Evolutionary conservation across 352 stramenopile genomes (phyloP).

Genomic region (Phytopythium mirpurense): DNA sequence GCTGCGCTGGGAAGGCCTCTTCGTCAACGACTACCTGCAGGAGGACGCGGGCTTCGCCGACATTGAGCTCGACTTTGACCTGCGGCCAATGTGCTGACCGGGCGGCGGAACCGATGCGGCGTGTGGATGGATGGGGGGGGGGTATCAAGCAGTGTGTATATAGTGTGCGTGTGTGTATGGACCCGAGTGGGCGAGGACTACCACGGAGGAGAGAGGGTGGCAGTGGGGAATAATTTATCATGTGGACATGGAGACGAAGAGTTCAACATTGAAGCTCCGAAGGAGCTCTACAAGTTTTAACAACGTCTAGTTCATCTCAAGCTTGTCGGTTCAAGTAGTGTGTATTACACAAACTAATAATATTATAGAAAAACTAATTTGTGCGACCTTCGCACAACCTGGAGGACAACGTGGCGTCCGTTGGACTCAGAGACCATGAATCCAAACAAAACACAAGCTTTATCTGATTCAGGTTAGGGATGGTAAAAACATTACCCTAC

Average conservation of each 20-base stretch:
- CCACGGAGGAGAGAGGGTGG: no score
- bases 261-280: no score
- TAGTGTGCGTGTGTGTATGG: not conserved
- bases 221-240: not conserved
- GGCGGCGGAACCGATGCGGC: not conserved
- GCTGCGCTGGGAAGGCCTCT: conserved; percentile 61
- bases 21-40: conserved; percentile 65
- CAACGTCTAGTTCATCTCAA: no score
- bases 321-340: no score
- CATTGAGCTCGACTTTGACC: conserved; percentile 35
- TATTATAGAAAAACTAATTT: no score
- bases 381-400: conserved; percentile 1
- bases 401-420: not conserved
- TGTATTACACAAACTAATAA: no score
- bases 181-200: not conserved
- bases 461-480: no score
- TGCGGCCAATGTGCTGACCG: conserved; percentile 3
- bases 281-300: no score
- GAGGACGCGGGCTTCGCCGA: conserved; percentile 28
- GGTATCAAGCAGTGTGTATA: not conserved
- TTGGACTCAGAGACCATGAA: no score
- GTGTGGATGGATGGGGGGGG: not conserved
- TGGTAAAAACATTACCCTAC: no score
- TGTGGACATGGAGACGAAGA: no score
- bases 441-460: no score